Evolutionary conservation across 352 stramenopile species (phyloP), one percentile per base, ranked within the genome.

Genomic region (Globisporangium carolinianum): DNA sequence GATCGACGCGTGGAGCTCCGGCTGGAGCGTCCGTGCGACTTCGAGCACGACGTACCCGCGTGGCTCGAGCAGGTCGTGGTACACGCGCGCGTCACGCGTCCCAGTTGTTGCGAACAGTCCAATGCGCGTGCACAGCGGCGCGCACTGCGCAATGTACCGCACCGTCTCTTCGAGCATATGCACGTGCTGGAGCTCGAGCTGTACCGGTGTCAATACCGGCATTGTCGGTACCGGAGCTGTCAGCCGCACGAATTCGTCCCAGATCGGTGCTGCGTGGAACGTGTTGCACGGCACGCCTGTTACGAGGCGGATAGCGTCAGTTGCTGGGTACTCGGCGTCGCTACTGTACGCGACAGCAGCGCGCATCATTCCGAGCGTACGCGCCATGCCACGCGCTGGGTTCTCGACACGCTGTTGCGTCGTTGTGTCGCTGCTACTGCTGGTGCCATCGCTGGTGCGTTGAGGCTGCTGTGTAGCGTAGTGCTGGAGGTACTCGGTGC

Each of bases 151-250:
- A 24, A 89, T 83, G 67, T 83, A 87, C 18, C 63, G 71, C 55
- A 83, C 71, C 9, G 74, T 88, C 68, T 91, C 79, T 41, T 84
- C 68, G 24, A 90, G 69, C 79, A 89, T 91, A 58, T 90, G 75
- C 47, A 88, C 73, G 54, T 82, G 71, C 4, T 57, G 52, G 6
- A 77, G 48, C 24, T 32, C 24, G 24, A 32, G 24, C 24, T 32
- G 24, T 32, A 32, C 24, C 24, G 24, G 24, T 32, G 24, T 32
- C 24, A 32, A 32, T 32, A 32, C 24, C 24, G 24, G 24, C 3
- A 3, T 32, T 38, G 58, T 24, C 57, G 51, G 56, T 32, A 39
- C 55, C 46, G 43, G 17, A 35, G 14, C 58, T 6, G 79, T 87
- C 12, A 78, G 66, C 10, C 62, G 62, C 41, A 87, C 67, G 57